A percentile compares a stretch with the other conserved stretches of the same genome.
Conservation (phyloP, 441 rosid genomes). For the Populus hybrid region DNA sequence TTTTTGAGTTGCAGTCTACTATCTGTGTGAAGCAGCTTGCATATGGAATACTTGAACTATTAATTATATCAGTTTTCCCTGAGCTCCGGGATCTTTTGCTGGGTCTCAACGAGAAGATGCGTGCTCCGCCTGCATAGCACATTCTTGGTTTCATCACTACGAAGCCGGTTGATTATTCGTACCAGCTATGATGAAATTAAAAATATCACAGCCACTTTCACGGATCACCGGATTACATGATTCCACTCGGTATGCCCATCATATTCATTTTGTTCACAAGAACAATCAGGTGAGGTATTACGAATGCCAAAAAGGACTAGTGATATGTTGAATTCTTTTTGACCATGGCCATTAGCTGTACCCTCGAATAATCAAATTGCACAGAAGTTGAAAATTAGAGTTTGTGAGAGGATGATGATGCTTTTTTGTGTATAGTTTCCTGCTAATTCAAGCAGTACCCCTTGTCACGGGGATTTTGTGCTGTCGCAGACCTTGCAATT, state of each 20-base stretch:
- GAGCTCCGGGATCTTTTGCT: too few species aligned
- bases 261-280: not conserved
- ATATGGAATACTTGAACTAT: too few species aligned
- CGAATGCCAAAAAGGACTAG: not conserved
- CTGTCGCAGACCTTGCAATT: not conserved
- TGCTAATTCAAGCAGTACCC: not conserved
- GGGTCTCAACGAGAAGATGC: too few species aligned
- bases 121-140: not conserved
- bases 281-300: not conserved
- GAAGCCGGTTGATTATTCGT: too few species aligned
- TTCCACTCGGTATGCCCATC: conserved; percentile 1
- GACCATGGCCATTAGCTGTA: conserved; percentile 4
- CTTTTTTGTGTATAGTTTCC: not conserved
- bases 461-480: conserved; percentile 13
- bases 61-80: too few species aligned
- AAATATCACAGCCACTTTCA: not conserved
- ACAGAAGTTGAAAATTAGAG: conserved; percentile 24
- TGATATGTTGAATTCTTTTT: not conserved
- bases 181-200: too few species aligned
- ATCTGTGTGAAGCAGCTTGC: too few species aligned
- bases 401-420: conserved; percentile 14
- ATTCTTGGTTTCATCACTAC: not conserved
- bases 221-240: not conserved
- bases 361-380: conserved; percentile 20
- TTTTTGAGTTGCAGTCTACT: too few species aligned